Percentiles rank a stretch among this genome's conserved stretches.
phyloP scores from a whole-genome alignment of 1,284 basidiomycete species.

The Fistulina hepatica region DNA sequence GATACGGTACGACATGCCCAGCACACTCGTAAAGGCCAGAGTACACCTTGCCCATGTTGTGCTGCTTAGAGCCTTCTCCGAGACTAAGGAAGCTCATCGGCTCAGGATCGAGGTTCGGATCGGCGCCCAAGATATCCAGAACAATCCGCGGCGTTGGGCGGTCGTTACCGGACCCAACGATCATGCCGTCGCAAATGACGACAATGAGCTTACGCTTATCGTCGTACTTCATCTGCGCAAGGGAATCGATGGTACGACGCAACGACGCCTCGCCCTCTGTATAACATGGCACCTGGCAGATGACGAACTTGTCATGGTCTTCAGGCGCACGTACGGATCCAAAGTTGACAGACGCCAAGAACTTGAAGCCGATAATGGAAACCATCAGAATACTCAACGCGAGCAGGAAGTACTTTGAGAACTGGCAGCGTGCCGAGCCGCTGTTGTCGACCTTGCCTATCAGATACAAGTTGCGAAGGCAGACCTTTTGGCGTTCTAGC shows the following conservation, averaged over 20 bases:
- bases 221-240: conserved; percentile 92
- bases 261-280: conserved; percentile 90
- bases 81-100: conserved; percentile 89
- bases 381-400: conserved; percentile 91
- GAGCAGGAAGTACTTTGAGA: conserved; percentile 88
- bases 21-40: conserved; percentile 90
- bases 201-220: conserved; percentile 95
- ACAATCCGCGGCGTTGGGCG: conserved; percentile 88
- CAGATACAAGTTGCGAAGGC: conserved; percentile 87
- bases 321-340: conserved; percentile 77
- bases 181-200: conserved; percentile 97
- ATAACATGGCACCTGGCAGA: conserved; percentile 97
- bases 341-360: conserved; percentile 90
- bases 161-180: conserved; percentile 93
- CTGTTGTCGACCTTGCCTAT: conserved; percentile 90
- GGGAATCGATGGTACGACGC: conserved; percentile 85
- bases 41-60: conserved; percentile 98
- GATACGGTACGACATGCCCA: conserved; percentile 93
- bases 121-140: conserved; percentile 91
- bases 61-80: conserved; percentile 91
- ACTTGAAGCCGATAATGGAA: conserved; percentile 95
- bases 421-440: conserved; percentile 83
- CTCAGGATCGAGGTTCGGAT: conserved; percentile 89
- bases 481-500: conserved; percentile 74
- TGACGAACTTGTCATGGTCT: conserved; percentile 97